phyloP scores from a whole-genome alignment of 371 early-diverging fungal genomes.

The Mucor plumbeus region DNA sequence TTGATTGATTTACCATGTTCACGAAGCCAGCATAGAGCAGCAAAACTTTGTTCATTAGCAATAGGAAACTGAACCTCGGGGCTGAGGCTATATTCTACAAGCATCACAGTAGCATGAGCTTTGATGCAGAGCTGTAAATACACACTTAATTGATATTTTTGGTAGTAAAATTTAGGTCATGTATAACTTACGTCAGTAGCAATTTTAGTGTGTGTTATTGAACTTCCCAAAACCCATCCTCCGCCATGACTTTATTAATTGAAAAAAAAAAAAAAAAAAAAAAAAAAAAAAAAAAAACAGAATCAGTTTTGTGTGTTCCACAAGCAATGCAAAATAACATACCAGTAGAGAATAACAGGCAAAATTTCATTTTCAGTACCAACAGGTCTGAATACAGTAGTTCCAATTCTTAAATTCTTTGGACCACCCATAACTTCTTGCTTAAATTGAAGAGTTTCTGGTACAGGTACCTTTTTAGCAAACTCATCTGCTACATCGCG shows the following conservation, averaged over 20 bases:
- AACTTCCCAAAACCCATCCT: constrained; percentile 20
- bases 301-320: background rate
- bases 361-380: constrained; percentile 20
- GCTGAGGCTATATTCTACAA: constrained; percentile 26
- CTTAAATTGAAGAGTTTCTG: constrained; percentile 12
- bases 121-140: constrained; percentile 14
- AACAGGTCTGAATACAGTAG: constrained; percentile 24
- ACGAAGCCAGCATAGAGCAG: constrained; percentile 17
- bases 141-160: background rate
- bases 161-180: too few relatives aligned
- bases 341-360: constrained; percentile 19
- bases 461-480: constrained; percentile 6
- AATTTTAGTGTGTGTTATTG: constrained; percentile 19
- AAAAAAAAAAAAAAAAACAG: too few relatives aligned
- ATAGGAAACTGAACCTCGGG: constrained; percentile 32
- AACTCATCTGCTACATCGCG: constrained; percentile 19
- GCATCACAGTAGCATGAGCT: constrained; percentile 20
- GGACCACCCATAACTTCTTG: constrained; percentile 9
- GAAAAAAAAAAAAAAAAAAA: too few relatives aligned
- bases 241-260: constrained; percentile 17
- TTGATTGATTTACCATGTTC: constrained; percentile 19
- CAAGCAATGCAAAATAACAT: constrained; percentile 5
- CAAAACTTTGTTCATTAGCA: constrained; percentile 24
- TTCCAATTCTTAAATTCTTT: constrained; percentile 13
- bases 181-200: constrained; percentile 21